These are phyloP conservation scores for Micractinium conductrix DNA, from an alignment of 139 green algal genomes.

Conservation along the genomic window DNA sequence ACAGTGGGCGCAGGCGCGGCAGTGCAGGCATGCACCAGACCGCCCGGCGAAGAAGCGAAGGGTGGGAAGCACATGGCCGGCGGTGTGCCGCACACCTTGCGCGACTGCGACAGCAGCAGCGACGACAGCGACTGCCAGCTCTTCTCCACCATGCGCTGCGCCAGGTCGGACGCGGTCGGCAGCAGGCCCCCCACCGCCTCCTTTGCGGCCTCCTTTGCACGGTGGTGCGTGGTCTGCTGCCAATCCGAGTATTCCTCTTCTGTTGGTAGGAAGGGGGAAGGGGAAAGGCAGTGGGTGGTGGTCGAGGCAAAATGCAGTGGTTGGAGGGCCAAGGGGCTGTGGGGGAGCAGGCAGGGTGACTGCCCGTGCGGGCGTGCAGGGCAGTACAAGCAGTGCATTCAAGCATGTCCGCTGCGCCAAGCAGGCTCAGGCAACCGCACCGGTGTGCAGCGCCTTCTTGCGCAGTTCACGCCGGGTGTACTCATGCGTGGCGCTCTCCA, in stretches of 20 bases:
- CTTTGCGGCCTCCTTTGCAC: background rate
- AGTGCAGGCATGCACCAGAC: no score
- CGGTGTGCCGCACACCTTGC: no score
- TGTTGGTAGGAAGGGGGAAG: no score
- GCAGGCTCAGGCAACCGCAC: background rate
- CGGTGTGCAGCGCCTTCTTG: slow-evolving; percentile 12
- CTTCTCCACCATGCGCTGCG: background rate
- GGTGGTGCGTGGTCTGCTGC: background rate
- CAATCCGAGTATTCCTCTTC: background rate
- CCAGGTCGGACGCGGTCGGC: background rate
- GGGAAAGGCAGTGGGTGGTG: no score
- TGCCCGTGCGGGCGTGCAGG: no score
- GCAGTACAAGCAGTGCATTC: no score
- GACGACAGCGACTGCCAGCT: background rate
- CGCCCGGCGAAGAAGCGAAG: no score
- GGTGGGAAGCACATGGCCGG: no score
- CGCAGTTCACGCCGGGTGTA: slow-evolving; percentile 9
- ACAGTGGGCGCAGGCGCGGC: no score
- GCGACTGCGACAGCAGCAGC: background rate
- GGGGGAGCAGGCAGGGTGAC: no score
- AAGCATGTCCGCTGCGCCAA: background rate
- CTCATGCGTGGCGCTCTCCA: slow-evolving; percentile 23
- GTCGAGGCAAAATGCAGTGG: no score
- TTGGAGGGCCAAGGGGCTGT: no score
- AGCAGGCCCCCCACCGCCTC: background rate